Conservation (phyloP, 805 yeast genomes). For the Yarrowia keelungensis region DNA sequence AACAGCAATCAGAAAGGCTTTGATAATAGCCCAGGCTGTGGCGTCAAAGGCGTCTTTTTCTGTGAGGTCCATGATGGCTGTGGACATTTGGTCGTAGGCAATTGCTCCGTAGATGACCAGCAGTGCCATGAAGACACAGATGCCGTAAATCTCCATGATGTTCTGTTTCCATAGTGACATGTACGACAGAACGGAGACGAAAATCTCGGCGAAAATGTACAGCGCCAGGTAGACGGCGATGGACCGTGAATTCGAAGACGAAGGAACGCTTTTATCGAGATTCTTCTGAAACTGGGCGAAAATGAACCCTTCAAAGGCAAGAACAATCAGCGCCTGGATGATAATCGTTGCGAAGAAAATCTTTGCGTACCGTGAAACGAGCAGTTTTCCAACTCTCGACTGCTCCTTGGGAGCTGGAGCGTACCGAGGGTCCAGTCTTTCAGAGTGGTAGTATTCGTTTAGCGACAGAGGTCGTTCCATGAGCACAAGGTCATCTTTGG, state of each 20-base stretch:
- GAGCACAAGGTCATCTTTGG: constrained; percentile 1
- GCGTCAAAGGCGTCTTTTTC: constrained; percentile 40
- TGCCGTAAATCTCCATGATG: constrained; percentile 50
- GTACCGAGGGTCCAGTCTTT: constrained; percentile 14
- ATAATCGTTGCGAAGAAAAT: constrained; percentile 14
- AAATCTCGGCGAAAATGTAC: constrained; percentile 57
- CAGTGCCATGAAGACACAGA: constrained; percentile 54
- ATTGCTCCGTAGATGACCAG: constrained; percentile 58
- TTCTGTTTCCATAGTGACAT: constrained; percentile 54
- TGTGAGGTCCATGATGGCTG: constrained; percentile 45
- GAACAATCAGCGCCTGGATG: constrained; percentile 40
- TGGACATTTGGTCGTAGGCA: constrained; percentile 54
- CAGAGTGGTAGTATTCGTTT: constrained; percentile 25
- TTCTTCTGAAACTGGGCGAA: constrained; percentile 47
- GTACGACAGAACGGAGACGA: constrained; percentile 52
- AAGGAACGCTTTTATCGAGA: constrained; percentile 40
- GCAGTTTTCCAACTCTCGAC: not conserved
- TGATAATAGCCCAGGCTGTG: constrained; percentile 43
- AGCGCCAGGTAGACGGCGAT: constrained; percentile 56
- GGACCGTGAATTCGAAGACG: constrained; percentile 45
- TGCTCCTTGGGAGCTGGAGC: constrained; percentile 3
- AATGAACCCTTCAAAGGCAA: constrained; percentile 48
- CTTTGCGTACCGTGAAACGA: constrained; percentile 9
- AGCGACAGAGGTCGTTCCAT: constrained; percentile 21
- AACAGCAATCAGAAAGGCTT: constrained; percentile 55